Conservation (phyloP, 2,329 filamentous ascomycete species). For the Hirsutella minnesotensis region DNA sequence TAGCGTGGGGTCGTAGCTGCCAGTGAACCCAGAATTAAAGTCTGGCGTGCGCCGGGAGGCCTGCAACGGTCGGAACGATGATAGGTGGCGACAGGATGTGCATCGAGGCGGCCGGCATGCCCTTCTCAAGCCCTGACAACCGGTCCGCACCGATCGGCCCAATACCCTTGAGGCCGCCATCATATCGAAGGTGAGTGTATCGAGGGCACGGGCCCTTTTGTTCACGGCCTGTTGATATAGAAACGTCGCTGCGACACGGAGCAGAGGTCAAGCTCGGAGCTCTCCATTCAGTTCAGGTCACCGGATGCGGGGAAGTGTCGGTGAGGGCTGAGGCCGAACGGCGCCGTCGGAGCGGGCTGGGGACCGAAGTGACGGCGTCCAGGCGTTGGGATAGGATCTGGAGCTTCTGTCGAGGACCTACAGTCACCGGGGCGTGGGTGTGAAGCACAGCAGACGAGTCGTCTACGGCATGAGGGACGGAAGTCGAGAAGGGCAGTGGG, state of each 20-base stretch:
- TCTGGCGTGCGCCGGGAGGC: constrained; percentile 31
- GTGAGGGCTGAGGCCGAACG: neutral
- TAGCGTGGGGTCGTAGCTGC: constrained; percentile 43
- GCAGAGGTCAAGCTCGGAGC: neutral
- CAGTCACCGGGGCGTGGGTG: no score
- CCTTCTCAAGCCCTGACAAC: neutral
- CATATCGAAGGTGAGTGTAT: constrained; percentile 4
- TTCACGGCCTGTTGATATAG: neutral
- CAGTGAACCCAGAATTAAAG: constrained; percentile 47
- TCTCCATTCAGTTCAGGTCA: neutral
- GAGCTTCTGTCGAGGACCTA: no score
- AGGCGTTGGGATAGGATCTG: no score
- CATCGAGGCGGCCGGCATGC: neutral
- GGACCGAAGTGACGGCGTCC: no score
- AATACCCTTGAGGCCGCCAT: constrained; percentile 23
- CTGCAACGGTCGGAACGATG: constrained; percentile 10
- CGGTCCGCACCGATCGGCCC: constrained; percentile 15
- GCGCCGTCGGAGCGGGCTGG: no score
- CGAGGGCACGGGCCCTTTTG: no score
- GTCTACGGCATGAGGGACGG: no score
- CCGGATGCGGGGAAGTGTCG: neutral
- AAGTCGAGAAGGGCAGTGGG: neutral
- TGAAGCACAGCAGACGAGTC: no score
- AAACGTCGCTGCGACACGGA: neutral
- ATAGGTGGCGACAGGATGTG: constrained; percentile 11